Evolutionary conservation across 2,329 filamentous ascomycete species (phyloP).

Genomic region (Phyllosticta citrichinensis): DNA sequence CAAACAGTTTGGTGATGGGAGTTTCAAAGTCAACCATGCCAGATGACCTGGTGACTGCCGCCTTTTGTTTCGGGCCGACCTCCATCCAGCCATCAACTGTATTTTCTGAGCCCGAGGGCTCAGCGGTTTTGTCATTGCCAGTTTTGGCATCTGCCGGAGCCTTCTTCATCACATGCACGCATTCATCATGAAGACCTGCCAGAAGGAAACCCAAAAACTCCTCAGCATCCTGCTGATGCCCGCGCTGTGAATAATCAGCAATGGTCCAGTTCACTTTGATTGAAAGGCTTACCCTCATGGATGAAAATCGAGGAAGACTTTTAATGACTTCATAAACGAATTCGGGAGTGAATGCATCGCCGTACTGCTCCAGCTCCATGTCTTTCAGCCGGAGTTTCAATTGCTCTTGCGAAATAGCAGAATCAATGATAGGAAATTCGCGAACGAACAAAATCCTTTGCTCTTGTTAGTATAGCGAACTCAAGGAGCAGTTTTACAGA

Average conservation of each 20-base stretch:
- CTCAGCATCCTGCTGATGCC: constrained; percentile 95
- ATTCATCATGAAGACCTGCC: constrained; percentile 89
- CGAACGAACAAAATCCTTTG: constrained; percentile 86
- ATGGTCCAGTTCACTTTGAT: constrained; percentile 1
- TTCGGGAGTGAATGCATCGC: constrained; percentile 83
- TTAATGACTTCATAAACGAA: constrained; percentile 93
- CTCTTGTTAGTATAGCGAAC: constrained; percentile 10
- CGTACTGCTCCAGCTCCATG: constrained; percentile 79
- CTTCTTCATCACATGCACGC: constrained; percentile 61
- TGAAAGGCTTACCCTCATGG: constrained; percentile 63
- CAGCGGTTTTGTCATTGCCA: background rate
- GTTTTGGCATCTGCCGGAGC: constrained; percentile 21
- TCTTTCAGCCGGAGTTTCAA: constrained; percentile 65
- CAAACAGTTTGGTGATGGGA: constrained; percentile 89
- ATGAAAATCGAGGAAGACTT: constrained; percentile 75
- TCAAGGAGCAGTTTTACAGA: background rate
- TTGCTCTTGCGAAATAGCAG: constrained; percentile 63
- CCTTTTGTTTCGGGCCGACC: constrained; percentile 83
- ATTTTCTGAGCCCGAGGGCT: constrained; percentile 14
- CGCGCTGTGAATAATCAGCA: constrained; percentile 48
- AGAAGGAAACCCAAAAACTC: constrained; percentile 92
- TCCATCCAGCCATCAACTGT: constrained; percentile 71
- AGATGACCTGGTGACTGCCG: constrained; percentile 76
- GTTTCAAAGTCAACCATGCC: constrained; percentile 63
- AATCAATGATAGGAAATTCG: constrained; percentile 79